Conservation (phyloP, 805 yeast species). For the Saccharomycopsis sp. region DNA sequence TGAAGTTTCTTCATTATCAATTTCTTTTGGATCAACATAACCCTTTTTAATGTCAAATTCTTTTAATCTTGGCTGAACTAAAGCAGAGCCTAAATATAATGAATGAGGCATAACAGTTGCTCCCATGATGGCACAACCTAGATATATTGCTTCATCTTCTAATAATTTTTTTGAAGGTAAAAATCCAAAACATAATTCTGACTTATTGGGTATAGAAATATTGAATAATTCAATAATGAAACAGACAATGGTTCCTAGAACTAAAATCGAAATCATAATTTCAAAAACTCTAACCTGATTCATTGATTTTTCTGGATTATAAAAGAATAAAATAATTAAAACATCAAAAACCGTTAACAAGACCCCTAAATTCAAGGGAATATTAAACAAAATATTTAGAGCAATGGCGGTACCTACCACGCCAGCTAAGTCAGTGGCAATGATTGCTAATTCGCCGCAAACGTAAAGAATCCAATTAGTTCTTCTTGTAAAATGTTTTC, state of each 20-base stretch:
- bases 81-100: slow-evolving; percentile 72
- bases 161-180: slow-evolving; percentile 33
- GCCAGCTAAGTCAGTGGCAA: slow-evolving; percentile 90
- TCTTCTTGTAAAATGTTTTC: slow-evolving; percentile 57
- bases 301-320: slow-evolving; percentile 66
- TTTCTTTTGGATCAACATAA: slow-evolving; percentile 25
- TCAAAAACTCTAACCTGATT: slow-evolving; percentile 68
- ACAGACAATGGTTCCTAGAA: slow-evolving; percentile 65
- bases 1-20: slow-evolving; percentile 19
- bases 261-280: slow-evolving; percentile 59
- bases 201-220: slow-evolving; percentile 39
- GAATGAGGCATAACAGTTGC: slow-evolving; percentile 96
- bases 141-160: slow-evolving; percentile 55
- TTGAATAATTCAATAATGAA: slow-evolving; percentile 55
- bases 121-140: slow-evolving; percentile 75
- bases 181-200: slow-evolving; percentile 21
- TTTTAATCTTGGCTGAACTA: slow-evolving; percentile 74
- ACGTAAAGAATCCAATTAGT: slow-evolving; percentile 54
- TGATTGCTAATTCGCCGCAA: slow-evolving; percentile 81
- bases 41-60: slow-evolving; percentile 62
- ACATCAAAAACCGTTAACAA: slow-evolving; percentile 74
- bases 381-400: slow-evolving; percentile 57
- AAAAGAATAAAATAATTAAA: slow-evolving; percentile 66
- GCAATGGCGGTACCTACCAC: slow-evolving; percentile 92
- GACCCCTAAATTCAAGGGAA: slow-evolving; percentile 75